Conservation (phyloP, 169 alveolate species). For the Eimeria necatrix region DNA sequence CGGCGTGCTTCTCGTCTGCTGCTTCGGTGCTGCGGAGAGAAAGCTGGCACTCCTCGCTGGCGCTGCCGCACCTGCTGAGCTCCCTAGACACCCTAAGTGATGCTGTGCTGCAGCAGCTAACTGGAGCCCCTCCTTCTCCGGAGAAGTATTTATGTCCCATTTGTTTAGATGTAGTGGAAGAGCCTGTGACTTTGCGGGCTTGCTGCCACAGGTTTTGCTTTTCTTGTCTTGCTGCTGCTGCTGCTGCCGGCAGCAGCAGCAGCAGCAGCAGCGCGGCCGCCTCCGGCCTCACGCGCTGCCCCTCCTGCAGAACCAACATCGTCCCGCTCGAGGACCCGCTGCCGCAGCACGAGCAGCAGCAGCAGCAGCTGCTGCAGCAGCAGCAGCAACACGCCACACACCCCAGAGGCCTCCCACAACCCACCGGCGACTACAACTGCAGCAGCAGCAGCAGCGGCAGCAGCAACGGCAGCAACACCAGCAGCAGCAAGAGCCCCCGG, state of each 20-base stretch:
- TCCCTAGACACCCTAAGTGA: conserved; percentile 65
- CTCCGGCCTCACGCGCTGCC: conserved; percentile 37
- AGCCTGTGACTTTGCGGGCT: conserved; percentile 77
- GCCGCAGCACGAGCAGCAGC: conserved; percentile 24
- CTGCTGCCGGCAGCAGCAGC: background rate
- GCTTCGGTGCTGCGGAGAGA: conserved; percentile 61
- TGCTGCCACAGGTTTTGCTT: conserved; percentile 78
- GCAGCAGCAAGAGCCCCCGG: conserved; percentile 36
- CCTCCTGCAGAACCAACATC: conserved; percentile 53
- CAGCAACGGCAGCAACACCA: background rate
- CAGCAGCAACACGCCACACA: too few relatives aligned
- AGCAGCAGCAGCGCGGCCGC: conserved; percentile 30
- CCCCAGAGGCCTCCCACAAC: too few relatives aligned
- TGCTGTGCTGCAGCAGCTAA: conserved; percentile 31
- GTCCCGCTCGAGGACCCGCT: conserved; percentile 53
- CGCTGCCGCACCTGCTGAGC: conserved; percentile 56
- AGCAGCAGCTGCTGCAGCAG: background rate
- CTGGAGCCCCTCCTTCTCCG: conserved; percentile 42
- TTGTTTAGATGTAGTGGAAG: conserved; percentile 75
- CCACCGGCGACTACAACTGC: too few relatives aligned
- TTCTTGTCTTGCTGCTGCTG: conserved; percentile 52
- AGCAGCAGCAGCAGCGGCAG: background rate
- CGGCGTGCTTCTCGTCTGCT: conserved; percentile 70
- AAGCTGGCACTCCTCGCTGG: conserved; percentile 66
- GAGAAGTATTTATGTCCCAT: conserved; percentile 74